Conservation (phyloP, 169 alveolate species). For the Babesia bovis region DNA sequence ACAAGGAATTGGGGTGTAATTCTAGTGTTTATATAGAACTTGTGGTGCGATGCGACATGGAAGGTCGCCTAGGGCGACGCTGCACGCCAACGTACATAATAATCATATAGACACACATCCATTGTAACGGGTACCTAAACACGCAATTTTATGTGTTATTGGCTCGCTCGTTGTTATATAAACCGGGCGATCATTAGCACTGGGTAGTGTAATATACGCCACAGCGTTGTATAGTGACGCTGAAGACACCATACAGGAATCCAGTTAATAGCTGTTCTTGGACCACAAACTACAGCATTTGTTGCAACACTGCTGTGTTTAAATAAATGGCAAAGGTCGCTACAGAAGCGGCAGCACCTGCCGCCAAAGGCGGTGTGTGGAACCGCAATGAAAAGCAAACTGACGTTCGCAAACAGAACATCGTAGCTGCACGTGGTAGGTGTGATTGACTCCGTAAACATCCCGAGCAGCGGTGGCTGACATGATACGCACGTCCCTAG, state of each 20-base stretch:
- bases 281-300: too few species aligned
- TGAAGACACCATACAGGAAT: too few species aligned
- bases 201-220: background rate
- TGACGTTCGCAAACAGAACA: conserved; percentile 82
- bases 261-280: too few species aligned
- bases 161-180: too few species aligned
- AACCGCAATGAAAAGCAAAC: conserved; percentile 76
- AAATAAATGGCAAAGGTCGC: conserved; percentile 29
- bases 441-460: conserved; percentile 15
- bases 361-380: conserved; percentile 66
- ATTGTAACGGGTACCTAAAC: background rate
- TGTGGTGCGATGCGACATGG: conserved; percentile 42
- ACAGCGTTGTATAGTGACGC: background rate
- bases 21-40: too few species aligned
- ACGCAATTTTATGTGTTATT: too few species aligned
- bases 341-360: conserved; percentile 61
- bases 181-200: too few species aligned
- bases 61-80: conserved; percentile 7
- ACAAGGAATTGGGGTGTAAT: too few species aligned
- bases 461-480: conserved; percentile 91
- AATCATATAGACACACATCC: background rate
- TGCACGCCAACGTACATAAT: conserved; percentile 6
- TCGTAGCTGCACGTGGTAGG: conserved; percentile 82
- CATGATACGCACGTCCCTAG: conserved; percentile 96
- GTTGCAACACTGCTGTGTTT: too few species aligned